Base-by-base conservation (phyloP, 2,329 filamentous ascomycete genomes). In the Penicillium sp. region DNA sequence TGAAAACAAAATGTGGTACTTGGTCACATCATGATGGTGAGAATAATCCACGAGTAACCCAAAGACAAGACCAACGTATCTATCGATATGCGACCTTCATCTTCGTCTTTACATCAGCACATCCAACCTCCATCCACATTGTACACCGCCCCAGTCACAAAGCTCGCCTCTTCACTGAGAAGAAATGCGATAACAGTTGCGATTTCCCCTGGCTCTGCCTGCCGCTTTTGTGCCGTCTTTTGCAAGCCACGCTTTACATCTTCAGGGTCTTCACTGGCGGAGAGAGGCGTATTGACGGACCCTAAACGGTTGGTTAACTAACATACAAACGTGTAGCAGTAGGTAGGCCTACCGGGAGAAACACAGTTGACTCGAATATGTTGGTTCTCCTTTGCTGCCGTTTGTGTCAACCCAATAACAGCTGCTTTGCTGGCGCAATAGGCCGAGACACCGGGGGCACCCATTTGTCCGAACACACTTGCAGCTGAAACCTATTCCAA, bases 381-480 rank as follows among this genome's bases (percentile, higher is more conserved):
- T 22, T 67, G 58, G 8, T 68, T 69, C 46, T 75, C 72, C 44
- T 69, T 71, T 11, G 72, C 69, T 10, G 71, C 72, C 10, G 67
- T 65, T 38, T 76, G 76, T 3, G 76, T 76, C 26, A 80, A 66
- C 2, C 76, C 78, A 14, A 79, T 71, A 5, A 80, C 66, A 2
- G 69, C 78, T 53, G 74, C 77, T 61, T 80, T 81, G 11, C 72
- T 72, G 3, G 72, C 69, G n/a, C 69, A 74, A 57, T 79, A 78
- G 0, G 77, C 74, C 1, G 72, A 57, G 9, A 55, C 49, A n/a
- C 57, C 57, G 14, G 57, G 57, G 1, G 57, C 46, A n/a, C 57
- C 55, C 32, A 61, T 53, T 29, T 59, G 57, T 7, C 59, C 59
- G 22, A 61, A 61, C 3, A 50, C 52, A 42, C 59, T 61, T 20